Evolutionary conservation across 257 asterid species (phyloP), one percentile per base, ranked within the genome.

Genomic region (Thymus mandschuricus): DNA sequence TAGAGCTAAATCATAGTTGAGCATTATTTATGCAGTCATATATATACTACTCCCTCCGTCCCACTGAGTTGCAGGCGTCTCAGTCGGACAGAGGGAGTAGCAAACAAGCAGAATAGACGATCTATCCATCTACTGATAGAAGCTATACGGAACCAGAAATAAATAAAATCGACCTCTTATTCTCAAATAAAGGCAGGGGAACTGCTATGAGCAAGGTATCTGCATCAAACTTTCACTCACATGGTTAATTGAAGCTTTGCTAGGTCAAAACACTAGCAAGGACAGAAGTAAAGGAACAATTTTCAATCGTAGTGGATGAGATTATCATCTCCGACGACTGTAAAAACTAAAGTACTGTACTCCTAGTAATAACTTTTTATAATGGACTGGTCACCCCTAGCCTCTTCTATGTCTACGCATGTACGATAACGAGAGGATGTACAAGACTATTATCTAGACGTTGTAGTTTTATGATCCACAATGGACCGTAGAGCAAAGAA

Each of bases 191-290:
- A 21, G 21, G 21, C 21, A 21, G 21, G 21, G 21, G 21, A 21
- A 21, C 21, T 66, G 29, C 48, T 66, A 50, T 33, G 48, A 66
- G 48, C 51, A 55, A 67, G 29, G 54, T 11, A 15, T 54, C 62
- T 8, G 51, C 12, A 31, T 30, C 35, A 29, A 57, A 55, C 21
- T 27, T 54, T 41, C 55, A 34, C 27, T 43, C 46, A n/a, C 60
- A 15, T 31, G 27, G 5, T 30, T 70, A 3, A 27, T 43, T 56
- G 43, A 43, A 58, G 29, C 44, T 48, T 27, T 45, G 29, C 5
- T 34, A 55, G 30, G 54, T 56, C 33, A 69, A 10, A 54, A 41
- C 34, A 38, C 13, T 67, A 61, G n/a, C 60, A 35, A 10, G 1
- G 28, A 70, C 52, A 49, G 27, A 44, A 10, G 29, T 15, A 3